phyloP scores from a whole-genome alignment of 2,329 filamentous ascomycete species.

The Fusarium bactridioides region DNA sequence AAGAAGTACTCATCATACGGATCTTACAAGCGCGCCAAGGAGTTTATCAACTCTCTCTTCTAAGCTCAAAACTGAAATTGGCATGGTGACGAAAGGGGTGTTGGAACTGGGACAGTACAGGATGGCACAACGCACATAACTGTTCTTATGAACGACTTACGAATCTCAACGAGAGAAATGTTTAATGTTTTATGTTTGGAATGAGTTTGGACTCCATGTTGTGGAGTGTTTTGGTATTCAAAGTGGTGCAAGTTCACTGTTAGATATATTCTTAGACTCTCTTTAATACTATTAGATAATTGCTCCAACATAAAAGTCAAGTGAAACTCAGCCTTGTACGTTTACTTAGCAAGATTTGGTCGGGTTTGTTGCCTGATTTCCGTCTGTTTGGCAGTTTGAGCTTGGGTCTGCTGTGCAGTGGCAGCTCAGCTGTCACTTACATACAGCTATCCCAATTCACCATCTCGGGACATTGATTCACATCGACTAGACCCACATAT shows the following conservation, averaged over 20 bases:
- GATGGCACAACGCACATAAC: conserved; percentile 4
- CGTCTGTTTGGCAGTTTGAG: too few species aligned
- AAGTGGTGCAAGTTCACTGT: neutral
- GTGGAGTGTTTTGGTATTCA: neutral
- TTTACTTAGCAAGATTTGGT: too few species aligned
- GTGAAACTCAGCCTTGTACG: too few species aligned
- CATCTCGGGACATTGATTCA: too few species aligned
- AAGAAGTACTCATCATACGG: conserved; percentile 9
- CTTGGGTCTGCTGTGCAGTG: too few species aligned
- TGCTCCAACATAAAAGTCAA: neutral
- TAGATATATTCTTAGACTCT: conserved; percentile 20
- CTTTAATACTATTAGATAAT: conserved; percentile 18
- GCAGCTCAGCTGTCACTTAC: too few species aligned
- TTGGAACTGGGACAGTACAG: neutral
- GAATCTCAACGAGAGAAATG: conserved; percentile 31
- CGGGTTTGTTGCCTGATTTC: too few species aligned
- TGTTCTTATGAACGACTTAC: conserved; percentile 29
- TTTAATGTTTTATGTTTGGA: neutral
- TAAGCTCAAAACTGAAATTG: neutral
- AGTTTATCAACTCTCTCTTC: conserved; percentile 26
- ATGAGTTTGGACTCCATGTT: neutral
- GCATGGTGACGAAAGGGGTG: too few species aligned
- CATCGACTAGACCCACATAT: too few species aligned
- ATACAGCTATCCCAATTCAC: too few species aligned
- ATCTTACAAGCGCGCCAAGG: conserved; percentile 2